These are phyloP conservation scores for Penicillium fimorum DNA, from an alignment of 495 filamentous ascomycete species.

Conservation along the genomic window DNA sequence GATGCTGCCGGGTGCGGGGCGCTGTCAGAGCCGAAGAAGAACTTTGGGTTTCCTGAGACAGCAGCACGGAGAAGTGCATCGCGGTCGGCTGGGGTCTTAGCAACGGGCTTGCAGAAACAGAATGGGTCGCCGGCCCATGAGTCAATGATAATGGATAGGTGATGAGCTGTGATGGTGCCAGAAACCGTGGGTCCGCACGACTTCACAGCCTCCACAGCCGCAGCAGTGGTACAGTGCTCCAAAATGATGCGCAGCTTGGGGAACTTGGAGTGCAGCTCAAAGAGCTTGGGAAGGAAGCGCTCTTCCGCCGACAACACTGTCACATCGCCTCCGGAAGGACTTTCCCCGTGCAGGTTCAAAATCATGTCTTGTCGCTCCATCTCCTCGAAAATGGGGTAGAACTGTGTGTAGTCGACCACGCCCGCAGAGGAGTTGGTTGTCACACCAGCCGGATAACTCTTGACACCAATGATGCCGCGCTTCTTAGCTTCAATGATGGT, in stretches of 20 bases:
- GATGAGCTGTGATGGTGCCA: constrained; percentile 69
- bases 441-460: constrained; percentile 63
- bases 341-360: constrained; percentile 64
- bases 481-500: constrained; percentile 70
- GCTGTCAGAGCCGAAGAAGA: constrained; percentile 73
- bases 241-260: constrained; percentile 78
- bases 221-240: constrained; percentile 77
- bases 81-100: constrained; percentile 72
- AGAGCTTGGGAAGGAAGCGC: constrained; percentile 73
- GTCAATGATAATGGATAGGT: constrained; percentile 75
- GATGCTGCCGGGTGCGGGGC: constrained; percentile 74
- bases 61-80: constrained; percentile 70
- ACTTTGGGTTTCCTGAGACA: constrained; percentile 66
- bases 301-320: constrained; percentile 80
- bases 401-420: constrained; percentile 67
- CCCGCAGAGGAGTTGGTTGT: constrained; percentile 86
- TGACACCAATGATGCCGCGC: constrained; percentile 47
- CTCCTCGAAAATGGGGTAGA: constrained; percentile 75
- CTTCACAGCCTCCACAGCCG: constrained; percentile 75
- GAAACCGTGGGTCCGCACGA: constrained; percentile 70
- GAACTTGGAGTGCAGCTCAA: constrained; percentile 68
- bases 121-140: constrained; percentile 73
- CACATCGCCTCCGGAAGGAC: constrained; percentile 50
- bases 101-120: constrained; percentile 85
- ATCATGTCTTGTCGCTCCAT: constrained; percentile 69